Conservation (phyloP, 2,329 filamentous ascomycete genomes). For the Aureobasidium lini region DNA sequence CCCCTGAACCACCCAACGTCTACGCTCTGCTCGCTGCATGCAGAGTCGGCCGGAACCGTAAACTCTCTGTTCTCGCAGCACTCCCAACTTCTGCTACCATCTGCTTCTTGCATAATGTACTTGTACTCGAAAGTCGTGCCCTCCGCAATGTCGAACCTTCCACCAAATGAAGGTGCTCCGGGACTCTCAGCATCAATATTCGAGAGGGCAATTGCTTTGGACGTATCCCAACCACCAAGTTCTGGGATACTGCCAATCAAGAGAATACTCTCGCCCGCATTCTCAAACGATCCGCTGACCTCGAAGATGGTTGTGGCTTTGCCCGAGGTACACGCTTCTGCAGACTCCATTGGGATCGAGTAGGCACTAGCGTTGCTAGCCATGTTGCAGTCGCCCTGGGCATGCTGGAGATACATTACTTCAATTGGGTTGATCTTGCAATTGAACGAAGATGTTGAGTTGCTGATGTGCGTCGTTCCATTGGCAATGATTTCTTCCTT, state of each 20-base stretch:
- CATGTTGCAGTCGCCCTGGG: slow-evolving; percentile 20
- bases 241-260: slow-evolving; percentile 52
- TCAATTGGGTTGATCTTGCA: slow-evolving; percentile 20
- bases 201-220: slow-evolving; percentile 48
- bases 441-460: slow-evolving; percentile 16
- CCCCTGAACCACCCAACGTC: not conserved
- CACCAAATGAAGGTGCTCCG: slow-evolving; percentile 41
- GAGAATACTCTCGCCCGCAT: slow-evolving; percentile 56
- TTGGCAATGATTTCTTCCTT: slow-evolving; percentile 4
- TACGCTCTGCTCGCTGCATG: not conserved
- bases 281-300: slow-evolving; percentile 35
- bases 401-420: slow-evolving; percentile 18
- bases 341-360: not conserved
- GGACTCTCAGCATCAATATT: slow-evolving; percentile 50
- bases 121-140: slow-evolving; percentile 58
- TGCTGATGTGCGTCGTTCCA: slow-evolving; percentile 16
- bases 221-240: slow-evolving; percentile 53
- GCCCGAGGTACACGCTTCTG: not conserved
- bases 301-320: not conserved
- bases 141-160: slow-evolving; percentile 44
- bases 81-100: slow-evolving; percentile 56
- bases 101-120: slow-evolving; percentile 52
- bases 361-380: slow-evolving; percentile 15
- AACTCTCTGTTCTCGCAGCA: slow-evolving; percentile 18
- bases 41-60: not conserved